These are phyloP conservation scores for Bromus sterilis DNA, from an alignment of 176 grass and related monocot species.

Conservation along the genomic window DNA sequence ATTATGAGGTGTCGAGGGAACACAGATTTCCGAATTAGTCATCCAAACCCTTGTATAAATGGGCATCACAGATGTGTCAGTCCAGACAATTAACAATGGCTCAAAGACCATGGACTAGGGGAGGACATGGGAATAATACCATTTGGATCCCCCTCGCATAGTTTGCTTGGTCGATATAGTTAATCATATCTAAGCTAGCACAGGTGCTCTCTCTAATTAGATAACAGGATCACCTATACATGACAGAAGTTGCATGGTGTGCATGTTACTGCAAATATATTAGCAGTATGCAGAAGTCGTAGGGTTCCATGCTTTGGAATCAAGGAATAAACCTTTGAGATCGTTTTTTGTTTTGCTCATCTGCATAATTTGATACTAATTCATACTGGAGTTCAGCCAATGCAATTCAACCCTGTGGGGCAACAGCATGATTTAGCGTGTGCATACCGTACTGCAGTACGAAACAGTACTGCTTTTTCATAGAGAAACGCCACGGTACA, in stretches of 20 bases:
- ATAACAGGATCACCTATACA: not conserved
- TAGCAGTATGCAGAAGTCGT: not conserved
- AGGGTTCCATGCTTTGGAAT: not conserved
- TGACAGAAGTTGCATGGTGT: slow-evolving; percentile 4
- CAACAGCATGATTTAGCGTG: not conserved
- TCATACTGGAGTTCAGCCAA: not conserved
- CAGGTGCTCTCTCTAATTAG: not conserved
- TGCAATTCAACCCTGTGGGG: not conserved
- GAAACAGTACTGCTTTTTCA: not conserved
- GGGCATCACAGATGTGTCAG: not conserved
- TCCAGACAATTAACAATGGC: not conserved
- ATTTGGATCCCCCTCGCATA: not conserved
- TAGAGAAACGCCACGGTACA: not conserved
- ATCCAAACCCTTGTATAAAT: not conserved
- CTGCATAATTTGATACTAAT: not conserved
- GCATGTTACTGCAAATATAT: slow-evolving; percentile 3
- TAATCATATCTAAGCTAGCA: not conserved
- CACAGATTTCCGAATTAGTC: not conserved
- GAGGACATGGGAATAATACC: slow-evolving; percentile 20
- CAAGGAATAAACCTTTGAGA: slow-evolving; percentile 15
- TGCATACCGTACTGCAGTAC: no score
- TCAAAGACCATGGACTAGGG: not conserved
- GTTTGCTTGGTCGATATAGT: not conserved
- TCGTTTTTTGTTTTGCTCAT: not conserved
- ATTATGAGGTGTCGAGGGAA: not conserved